Base-by-base conservation (phyloP, 768 basidiomycete species). In the Kwoniella bestiolae region DNA sequence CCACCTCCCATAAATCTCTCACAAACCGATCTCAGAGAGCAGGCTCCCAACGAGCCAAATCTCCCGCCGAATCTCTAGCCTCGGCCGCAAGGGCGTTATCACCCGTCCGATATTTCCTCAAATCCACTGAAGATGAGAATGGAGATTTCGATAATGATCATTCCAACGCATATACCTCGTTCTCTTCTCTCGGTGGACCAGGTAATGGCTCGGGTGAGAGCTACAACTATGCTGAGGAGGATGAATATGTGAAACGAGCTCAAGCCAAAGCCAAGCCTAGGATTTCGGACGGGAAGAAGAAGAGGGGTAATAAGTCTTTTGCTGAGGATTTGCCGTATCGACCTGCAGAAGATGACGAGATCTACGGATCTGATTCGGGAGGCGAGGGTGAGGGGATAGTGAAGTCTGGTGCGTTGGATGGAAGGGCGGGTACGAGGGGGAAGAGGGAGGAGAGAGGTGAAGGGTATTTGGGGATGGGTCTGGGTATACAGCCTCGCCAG, bases 361-460 rank as follows among this genome's bases (percentile, higher is more conserved):
- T 59, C 25, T 61, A 59, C 32, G 70, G 71, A 35, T 61, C 64
- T 11, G 74, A 78, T 32, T 67, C 67, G 16, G 69, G 50, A 12
- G 76, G 70, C 14, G 76, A 78, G 25, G 76, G 76, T 1, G 74
- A 75, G 46, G 76, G 75, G 2, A 55, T 77, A 32, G 76, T 77
- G 25, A 62, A 53, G 28, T 41, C 41, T 21, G 76, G 76, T 49
- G 76, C 67, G n/a, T 52, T 77, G 34, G 66, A 74, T 32, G 76
- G 67, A n/a, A 47, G 72, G 38, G 68, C 73, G 5, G 69, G 50
- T 3, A 73, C 73, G 12, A 59, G 78, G 52, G 78, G 78, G 16
- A 64, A 72, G 55, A 51, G 76, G 32, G 50, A 67, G 38, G 72
- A 75, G 26, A 70, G 58, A 35, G 76, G 74, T 0, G 76, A 77